phyloP scores from a whole-genome alignment of 192 early-diverging fungal species.

The Coemansia sp. region DNA sequence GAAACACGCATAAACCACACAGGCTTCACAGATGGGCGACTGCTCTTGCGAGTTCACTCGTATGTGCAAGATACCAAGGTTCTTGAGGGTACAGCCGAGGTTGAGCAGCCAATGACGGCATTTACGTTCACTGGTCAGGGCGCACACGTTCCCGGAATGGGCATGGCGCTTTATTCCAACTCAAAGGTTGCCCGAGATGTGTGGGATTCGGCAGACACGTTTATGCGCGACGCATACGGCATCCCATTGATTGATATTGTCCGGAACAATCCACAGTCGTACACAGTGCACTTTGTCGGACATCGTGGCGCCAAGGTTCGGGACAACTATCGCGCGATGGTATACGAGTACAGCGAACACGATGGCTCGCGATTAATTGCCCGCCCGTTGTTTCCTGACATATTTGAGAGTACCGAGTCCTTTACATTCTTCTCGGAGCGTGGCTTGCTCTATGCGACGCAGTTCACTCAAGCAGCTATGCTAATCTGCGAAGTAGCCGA shows the following conservation, averaged over 20 bases:
- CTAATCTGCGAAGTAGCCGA: slow-evolving; percentile 87
- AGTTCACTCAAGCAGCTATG: slow-evolving; percentile 92
- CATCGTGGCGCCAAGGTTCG: slow-evolving; percentile 79
- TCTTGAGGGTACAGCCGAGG: slow-evolving; percentile 82
- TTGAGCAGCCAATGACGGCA: slow-evolving; percentile 80
- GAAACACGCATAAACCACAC: slow-evolving; percentile 79
- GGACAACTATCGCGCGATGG: slow-evolving; percentile 78
- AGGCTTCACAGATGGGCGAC: slow-evolving; percentile 85
- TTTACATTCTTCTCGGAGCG: slow-evolving; percentile 82
- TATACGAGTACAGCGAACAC: slow-evolving; percentile 75
- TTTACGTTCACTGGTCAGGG: slow-evolving; percentile 95
- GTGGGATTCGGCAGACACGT: slow-evolving; percentile 90
- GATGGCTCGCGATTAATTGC: slow-evolving; percentile 64
- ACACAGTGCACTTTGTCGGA: slow-evolving; percentile 89
- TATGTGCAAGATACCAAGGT: slow-evolving; percentile 65
- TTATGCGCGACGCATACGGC: slow-evolving; percentile 81
- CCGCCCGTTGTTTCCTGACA: slow-evolving; percentile 77
- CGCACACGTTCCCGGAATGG: slow-evolving; percentile 91
- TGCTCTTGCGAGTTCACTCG: slow-evolving; percentile 82
- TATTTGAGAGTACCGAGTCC: slow-evolving; percentile 57
- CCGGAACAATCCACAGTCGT: slow-evolving; percentile 74
- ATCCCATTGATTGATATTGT: slow-evolving; percentile 92
- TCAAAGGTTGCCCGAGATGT: slow-evolving; percentile 79
- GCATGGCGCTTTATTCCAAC: slow-evolving; percentile 85
- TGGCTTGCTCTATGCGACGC: slow-evolving; percentile 88